Conservation (phyloP, 371 early-diverging fungal genomes). For the Apophysomyces trapeziformis region DNA sequence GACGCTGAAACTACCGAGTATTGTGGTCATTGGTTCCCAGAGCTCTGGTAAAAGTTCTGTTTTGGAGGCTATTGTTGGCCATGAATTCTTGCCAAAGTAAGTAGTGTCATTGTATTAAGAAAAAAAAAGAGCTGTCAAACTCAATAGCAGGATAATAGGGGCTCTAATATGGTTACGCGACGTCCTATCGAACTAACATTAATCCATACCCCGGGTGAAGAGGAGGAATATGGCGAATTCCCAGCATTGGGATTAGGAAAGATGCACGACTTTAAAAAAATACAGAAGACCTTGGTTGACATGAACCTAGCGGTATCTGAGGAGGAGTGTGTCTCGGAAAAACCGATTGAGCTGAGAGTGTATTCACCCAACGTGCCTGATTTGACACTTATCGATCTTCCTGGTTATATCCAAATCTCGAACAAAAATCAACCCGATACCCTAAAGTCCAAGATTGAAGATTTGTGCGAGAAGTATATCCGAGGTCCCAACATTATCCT, state of each 20-base stretch:
- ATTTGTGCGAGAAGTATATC: constrained; percentile 94
- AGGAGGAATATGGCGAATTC: constrained; percentile 94
- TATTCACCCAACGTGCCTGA: constrained; percentile 96
- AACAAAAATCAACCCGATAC: constrained; percentile 92
- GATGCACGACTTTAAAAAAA: constrained; percentile 83
- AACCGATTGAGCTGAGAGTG: constrained; percentile 94
- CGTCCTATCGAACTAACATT: constrained; percentile 98
- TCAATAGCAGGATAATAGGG: constrained; percentile 55
- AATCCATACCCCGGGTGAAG: constrained; percentile 85
- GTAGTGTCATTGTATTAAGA: constrained; percentile 15
- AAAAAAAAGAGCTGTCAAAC: background rate
- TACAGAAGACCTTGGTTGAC: constrained; percentile 90
- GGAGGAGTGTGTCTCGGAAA: constrained; percentile 88
- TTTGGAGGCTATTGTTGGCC: constrained; percentile 98
- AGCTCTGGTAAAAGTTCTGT: constrained; percentile 99
- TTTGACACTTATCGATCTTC: constrained; percentile 96
- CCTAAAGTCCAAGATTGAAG: constrained; percentile 92
- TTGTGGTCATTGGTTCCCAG: constrained; percentile 98
- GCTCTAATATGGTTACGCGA: constrained; percentile 98
- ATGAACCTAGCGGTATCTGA: constrained; percentile 94
- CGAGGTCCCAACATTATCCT: constrained; percentile 94
- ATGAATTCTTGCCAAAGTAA: constrained; percentile 98
- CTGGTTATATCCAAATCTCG: constrained; percentile 98
- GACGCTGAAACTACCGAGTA: constrained; percentile 89
- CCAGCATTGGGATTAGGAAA: constrained; percentile 90